These are phyloP conservation scores for Phaeoacremonium minimum DNA, from an alignment of 2,329 filamentous ascomycete genomes.

Conservation along the genomic window DNA sequence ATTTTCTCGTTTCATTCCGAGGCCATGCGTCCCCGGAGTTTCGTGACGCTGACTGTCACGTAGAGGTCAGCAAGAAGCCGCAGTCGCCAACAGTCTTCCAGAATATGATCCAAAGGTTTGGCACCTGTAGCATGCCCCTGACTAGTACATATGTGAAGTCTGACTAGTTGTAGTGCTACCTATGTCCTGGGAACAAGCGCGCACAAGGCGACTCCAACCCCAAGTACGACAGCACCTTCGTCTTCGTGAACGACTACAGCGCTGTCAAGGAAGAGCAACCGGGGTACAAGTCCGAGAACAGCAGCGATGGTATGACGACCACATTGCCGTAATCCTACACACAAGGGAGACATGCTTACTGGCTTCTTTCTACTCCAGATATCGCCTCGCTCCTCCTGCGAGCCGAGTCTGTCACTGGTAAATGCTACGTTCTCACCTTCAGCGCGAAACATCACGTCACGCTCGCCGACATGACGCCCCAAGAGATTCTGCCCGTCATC, in stretches of 20 bases:
- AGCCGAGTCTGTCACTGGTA: constrained; percentile 83
- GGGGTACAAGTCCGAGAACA: constrained; percentile 55
- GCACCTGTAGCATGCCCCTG: not conserved
- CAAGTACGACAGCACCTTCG: constrained; percentile 79
- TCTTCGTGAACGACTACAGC: constrained; percentile 97
- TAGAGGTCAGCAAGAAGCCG: constrained; percentile 74
- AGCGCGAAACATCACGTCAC: constrained; percentile 87
- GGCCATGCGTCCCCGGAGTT: no score
- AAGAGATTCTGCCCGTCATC: constrained; percentile 77
- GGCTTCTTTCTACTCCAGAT: no score
- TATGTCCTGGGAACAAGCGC: constrained; percentile 87
- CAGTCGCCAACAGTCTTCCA: constrained; percentile 65
- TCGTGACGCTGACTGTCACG: not conserved
- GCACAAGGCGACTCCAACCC: constrained; percentile 86
- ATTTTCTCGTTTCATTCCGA: constrained; percentile 1
- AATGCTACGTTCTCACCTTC: constrained; percentile 96
- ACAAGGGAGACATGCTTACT: no score
- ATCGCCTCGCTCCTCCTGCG: constrained; percentile 72
- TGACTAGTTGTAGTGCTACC: constrained; percentile 66
- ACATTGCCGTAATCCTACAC: no score
- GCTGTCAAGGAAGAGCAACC: constrained; percentile 92
- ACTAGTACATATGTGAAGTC: constrained; percentile 1
- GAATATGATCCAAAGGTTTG: constrained; percentile 72
- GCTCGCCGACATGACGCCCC: constrained; percentile 78
- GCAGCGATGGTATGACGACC: no score